A percentile compares a stretch with the other conserved stretches of the same genome.
phyloP scores from a whole-genome alignment of 106 monocot genomes.

The Ottelia alismoides region DNA sequence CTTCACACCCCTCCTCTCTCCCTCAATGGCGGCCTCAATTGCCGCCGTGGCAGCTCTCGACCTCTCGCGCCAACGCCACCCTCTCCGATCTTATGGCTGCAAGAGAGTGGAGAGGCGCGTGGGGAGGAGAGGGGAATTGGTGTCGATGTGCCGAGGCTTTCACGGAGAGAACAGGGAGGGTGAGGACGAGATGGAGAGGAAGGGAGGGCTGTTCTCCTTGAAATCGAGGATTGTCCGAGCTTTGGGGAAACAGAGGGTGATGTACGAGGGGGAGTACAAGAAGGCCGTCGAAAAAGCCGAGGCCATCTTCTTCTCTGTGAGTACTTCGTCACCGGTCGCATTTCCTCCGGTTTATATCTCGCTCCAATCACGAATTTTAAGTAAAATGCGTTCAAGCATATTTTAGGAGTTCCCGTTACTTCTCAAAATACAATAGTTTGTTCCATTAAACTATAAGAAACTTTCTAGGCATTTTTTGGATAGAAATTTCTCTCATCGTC shows the following conservation, averaged over 20 bases:
- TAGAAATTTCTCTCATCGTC: no score
- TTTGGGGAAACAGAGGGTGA: slow-evolving; percentile 19
- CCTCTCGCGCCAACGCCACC: slow-evolving; percentile 2
- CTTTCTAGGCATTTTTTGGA: no score
- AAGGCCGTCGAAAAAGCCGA: slow-evolving; percentile 75
- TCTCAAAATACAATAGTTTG: no score
- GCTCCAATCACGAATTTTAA: no score
- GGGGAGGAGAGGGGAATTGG: not conserved
- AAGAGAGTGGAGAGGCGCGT: not conserved
- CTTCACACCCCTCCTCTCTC: not conserved
- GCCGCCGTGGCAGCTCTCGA: not conserved
- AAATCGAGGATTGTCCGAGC: slow-evolving; percentile 44
- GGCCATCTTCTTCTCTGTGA: slow-evolving; percentile 87
- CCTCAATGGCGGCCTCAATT: not conserved
- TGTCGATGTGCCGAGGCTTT: slow-evolving; percentile 25
- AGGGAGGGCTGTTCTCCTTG: slow-evolving; percentile 59
- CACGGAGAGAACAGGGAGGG: slow-evolving; percentile 32
- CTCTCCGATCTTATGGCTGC: not conserved
- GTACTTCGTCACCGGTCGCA: no score
- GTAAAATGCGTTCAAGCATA: no score
- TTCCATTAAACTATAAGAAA: no score
- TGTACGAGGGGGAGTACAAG: slow-evolving; percentile 42
- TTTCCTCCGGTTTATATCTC: no score
- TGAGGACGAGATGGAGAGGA: slow-evolving; percentile 18
- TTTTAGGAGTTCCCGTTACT: no score